Conservation (phyloP, 2,329 filamentous ascomycete species). For the Plectosphaerella sp. region DNA sequence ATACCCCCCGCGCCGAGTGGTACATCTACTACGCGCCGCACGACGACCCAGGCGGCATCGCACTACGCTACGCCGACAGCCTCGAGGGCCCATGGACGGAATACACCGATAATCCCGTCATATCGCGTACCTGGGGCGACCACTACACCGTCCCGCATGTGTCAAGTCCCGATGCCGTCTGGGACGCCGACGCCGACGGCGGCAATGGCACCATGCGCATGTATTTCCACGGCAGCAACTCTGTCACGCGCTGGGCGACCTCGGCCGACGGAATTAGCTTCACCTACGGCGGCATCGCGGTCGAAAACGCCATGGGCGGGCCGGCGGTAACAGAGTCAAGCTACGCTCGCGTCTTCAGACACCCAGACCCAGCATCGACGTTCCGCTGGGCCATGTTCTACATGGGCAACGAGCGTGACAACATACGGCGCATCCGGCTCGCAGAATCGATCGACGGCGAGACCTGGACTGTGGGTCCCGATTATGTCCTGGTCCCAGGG, state of each 20-base stretch:
- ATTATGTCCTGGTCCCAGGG: slow-evolving; percentile 10
- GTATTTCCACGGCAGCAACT: slow-evolving; percentile 14
- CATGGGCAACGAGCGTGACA: slow-evolving; percentile 18
- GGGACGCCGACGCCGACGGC: slow-evolving; percentile 7
- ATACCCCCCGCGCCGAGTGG: slow-evolving; percentile 15
- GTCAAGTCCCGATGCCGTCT: slow-evolving; percentile 13
- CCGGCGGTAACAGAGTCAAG: slow-evolving; percentile 17
- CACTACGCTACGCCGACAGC: slow-evolving; percentile 14
- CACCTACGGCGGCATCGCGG: slow-evolving; percentile 13
- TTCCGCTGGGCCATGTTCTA: slow-evolving; percentile 20
- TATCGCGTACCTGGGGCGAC: slow-evolving; percentile 5
- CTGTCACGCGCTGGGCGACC: slow-evolving; percentile 11
- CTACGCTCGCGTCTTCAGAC: slow-evolving; percentile 18
- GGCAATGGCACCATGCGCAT: slow-evolving; percentile 6
- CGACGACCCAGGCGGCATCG: slow-evolving; percentile 18
- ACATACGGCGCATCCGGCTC: slow-evolving; percentile 17
- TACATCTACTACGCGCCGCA: slow-evolving; percentile 22
- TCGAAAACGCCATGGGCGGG: slow-evolving; percentile 16
- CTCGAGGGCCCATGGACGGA: slow-evolving; percentile 12
- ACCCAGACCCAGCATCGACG: slow-evolving; percentile 13
- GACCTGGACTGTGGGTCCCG: slow-evolving; percentile 11
- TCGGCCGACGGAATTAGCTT: slow-evolving; percentile 12
- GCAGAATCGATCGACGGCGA: slow-evolving; percentile 17
- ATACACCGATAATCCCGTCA: slow-evolving; percentile 11
- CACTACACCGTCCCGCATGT: slow-evolving; percentile 12